These are phyloP conservation scores for Polytrichum commune DNA, from an alignment of 225 moss, liverwort and hornwort species.

Conservation along the genomic window DNA sequence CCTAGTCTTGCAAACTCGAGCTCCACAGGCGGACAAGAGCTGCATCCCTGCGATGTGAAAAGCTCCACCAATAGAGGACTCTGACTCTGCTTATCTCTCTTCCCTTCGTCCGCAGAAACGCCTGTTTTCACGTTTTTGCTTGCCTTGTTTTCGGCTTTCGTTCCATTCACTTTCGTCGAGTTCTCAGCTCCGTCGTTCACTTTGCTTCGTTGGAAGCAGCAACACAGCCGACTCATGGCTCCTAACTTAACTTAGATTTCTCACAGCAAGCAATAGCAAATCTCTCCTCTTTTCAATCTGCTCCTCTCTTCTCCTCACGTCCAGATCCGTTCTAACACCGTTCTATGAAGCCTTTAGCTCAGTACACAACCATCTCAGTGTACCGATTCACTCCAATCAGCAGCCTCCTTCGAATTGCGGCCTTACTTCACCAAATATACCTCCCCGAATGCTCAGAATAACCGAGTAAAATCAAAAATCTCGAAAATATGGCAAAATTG, in stretches of 20 bases:
- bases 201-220: conserved; percentile 62
- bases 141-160: conserved; percentile 10
- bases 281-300: background rate
- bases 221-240: conserved; percentile 53
- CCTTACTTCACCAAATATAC: too few relatives aligned
- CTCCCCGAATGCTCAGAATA: too few relatives aligned
- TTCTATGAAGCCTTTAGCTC: too few relatives aligned
- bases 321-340: background rate
- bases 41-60: conserved; percentile 95
- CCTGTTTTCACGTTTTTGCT: conserved; percentile 20
- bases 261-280: background rate
- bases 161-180: conserved; percentile 26
- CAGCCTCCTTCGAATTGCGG: too few relatives aligned
- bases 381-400: too few relatives aligned
- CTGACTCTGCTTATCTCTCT: conserved; percentile 49
- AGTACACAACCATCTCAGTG: too few relatives aligned
- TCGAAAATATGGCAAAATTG: too few relatives aligned
- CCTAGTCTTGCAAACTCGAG: conserved; percentile 78
- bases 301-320: background rate
- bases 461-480: too few relatives aligned
- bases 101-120: conserved; percentile 16
- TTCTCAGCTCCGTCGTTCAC: conserved; percentile 51
- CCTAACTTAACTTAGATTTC: conserved; percentile 5
- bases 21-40: conserved; percentile 87
- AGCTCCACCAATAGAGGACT: conserved; percentile 78